Evolutionary conservation across 805 yeast species (phyloP).

Genomic region (Candida chauliodis): DNA sequence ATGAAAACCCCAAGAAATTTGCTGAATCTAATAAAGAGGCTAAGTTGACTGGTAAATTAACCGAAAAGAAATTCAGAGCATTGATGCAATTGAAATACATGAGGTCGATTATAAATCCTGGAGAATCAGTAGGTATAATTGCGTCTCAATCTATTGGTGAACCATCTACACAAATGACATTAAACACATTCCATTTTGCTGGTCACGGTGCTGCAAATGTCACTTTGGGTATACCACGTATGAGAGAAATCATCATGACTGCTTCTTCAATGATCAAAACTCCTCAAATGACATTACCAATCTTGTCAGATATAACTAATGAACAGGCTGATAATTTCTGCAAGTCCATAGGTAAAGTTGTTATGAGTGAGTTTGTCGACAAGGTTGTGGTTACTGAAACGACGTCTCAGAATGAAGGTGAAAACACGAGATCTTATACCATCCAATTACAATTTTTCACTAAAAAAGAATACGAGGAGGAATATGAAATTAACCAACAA

Average conservation of each 20-base stretch:
- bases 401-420: slow-evolving; percentile 56
- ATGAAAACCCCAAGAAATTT: slow-evolving; percentile 52
- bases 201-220: slow-evolving; percentile 99
- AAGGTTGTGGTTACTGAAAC: slow-evolving; percentile 84
- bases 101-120: slow-evolving; percentile 93
- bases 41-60: slow-evolving; percentile 45
- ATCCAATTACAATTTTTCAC: slow-evolving; percentile 75
- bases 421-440: slow-evolving; percentile 65
- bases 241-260: slow-evolving; percentile 99
- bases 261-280: slow-evolving; percentile 94
- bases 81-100: slow-evolving; percentile 97
- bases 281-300: slow-evolving; percentile 97
- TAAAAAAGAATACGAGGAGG: slow-evolving; percentile 71
- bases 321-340: slow-evolving; percentile 90
- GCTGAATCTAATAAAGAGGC: slow-evolving; percentile 47
- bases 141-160: slow-evolving; percentile 99
- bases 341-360: slow-evolving; percentile 80
- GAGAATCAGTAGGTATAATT: slow-evolving; percentile 97
- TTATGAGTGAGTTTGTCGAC: slow-evolving; percentile 85
- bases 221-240: slow-evolving; percentile 98
- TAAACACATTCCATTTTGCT: slow-evolving; percentile 95
- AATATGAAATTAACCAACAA: slow-evolving; percentile 81
- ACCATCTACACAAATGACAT: slow-evolving; percentile 99
- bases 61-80: slow-evolving; percentile 85
- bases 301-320: slow-evolving; percentile 74